Base-by-base conservation (phyloP, 2,329 filamentous ascomycete species). In the Pseudocercospora macadamiae region DNA sequence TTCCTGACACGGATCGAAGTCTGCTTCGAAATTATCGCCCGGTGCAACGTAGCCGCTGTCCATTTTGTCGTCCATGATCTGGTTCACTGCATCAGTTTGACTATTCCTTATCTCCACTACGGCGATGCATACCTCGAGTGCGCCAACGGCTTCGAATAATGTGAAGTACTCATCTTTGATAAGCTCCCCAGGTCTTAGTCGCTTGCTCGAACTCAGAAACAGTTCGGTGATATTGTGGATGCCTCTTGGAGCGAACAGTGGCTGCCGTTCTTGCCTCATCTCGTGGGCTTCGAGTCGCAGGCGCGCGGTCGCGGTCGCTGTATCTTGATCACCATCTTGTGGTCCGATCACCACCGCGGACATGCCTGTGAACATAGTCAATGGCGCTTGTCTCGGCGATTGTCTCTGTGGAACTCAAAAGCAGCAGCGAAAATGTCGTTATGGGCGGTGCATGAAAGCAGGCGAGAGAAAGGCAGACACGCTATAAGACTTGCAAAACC, bases 21-120 rank as follows among this genome's bases (percentile, higher is more conserved):
- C 83, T 63, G 93, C 89, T 60, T 96, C 90, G 30, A 93, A 83
- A n/a, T 87, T 86, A 70, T 96, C 91, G 26, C 88, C 89, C 6
- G 89, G 85, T 18, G 86, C 82, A 5, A 96, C 80, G 65, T 89
- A 92, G 25, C 95, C 95, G 71, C 91, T 97, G 75, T 99, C 95
- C 95, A 99, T 99, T 77, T 97, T 99, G 1, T 90, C 88, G 71
- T 99, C 95, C 91, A 97, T 97, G 68, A 99, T 96, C 95, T 99
- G 69, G 53, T 10, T n/a, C 8, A 47, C 14, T 7, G 30, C 30
- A 16, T 64, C 36, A 64, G 52, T 5, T 10, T 12, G 37, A 26
- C n/a, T 16, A 26, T 32, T 37, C n/a, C 19, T 2, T n/a, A 37
- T 21, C 37, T 36, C 9, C 25, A 58, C 23, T 9, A 19, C 4